Percentiles rank a stretch among this genome's conserved stretches.
These are phyloP conservation scores for Anthracocystis walkeri DNA, from an alignment of 1,284 basidiomycete genomes.

Conservation along the genomic window DNA sequence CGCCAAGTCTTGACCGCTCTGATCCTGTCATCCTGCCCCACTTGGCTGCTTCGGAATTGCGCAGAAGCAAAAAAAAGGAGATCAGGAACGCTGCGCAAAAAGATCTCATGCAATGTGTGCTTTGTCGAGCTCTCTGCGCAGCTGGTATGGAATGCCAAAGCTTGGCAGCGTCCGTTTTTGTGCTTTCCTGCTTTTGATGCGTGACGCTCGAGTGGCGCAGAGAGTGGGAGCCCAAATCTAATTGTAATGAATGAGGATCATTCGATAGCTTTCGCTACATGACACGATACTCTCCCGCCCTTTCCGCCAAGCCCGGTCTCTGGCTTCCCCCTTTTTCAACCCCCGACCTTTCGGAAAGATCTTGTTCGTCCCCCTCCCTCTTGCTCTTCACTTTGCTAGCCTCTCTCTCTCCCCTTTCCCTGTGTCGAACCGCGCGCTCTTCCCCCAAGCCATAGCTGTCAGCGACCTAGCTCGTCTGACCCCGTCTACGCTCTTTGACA, in stretches of 20 bases:
- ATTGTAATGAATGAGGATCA: background rate
- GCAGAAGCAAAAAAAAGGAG: no score
- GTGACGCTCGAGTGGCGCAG: conserved; percentile 1
- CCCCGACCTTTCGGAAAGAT: background rate
- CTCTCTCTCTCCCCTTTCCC: conserved; percentile 1
- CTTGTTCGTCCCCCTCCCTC: background rate
- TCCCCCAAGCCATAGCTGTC: background rate
- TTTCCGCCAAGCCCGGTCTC: conserved; percentile 6
- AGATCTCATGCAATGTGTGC: no score
- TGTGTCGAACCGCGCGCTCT: background rate
- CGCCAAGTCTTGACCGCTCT: background rate
- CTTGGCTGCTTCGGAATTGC: no score
- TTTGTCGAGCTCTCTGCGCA: no score
- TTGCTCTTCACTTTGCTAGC: background rate
- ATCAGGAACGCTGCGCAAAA: no score
- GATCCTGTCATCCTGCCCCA: no score
- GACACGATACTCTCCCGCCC: conserved; percentile 3
- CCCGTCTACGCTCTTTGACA: conserved; percentile 12
- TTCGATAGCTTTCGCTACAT: background rate
- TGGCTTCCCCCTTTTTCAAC: conserved; percentile 6
- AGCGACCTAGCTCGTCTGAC: conserved; percentile 7
- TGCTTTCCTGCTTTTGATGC: no score
- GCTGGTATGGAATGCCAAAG: no score
- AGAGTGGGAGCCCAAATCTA: background rate
- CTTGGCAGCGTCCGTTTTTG: no score